Evolutionary conservation across 306 rosid genomes (phyloP).

Genomic region (Luffa acutangula): DNA sequence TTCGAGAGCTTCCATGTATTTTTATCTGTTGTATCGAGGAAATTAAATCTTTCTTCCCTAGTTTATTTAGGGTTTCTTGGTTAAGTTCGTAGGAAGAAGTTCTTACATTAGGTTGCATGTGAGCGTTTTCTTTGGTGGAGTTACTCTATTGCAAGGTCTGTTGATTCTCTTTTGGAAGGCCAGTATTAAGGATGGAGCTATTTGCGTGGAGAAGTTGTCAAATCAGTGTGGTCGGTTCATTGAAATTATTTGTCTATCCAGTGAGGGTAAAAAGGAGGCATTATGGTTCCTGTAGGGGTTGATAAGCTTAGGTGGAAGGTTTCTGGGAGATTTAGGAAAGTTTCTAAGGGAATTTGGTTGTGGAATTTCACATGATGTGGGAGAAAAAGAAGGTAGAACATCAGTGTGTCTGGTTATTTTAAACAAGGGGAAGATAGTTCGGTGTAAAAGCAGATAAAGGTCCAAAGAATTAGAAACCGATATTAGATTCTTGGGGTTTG

Average conservation of each 20-base stretch:
- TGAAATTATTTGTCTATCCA: neutral
- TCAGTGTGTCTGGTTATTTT: neutral
- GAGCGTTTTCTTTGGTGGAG: neutral
- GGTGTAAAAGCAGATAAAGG: neutral
- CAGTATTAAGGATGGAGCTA: neutral
- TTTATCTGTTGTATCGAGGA: neutral
- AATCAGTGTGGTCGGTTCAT: neutral
- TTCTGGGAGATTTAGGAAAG: neutral
- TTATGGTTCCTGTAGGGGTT: neutral
- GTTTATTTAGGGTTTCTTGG: neutral
- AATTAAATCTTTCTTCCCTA: neutral
- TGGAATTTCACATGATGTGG: neutral
- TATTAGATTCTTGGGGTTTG: neutral
- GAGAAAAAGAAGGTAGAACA: neutral
- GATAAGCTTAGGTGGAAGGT: neutral
- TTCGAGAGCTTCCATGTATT: neutral
- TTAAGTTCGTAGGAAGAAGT: neutral
- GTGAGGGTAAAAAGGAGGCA: neutral
- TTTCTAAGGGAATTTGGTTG: neutral
- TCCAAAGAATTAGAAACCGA: neutral
- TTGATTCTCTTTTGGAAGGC: neutral
- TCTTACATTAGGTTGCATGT: neutral
- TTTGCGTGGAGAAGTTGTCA: neutral
- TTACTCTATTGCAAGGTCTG: neutral
- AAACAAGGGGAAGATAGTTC: neutral